A percentile compares a stretch with the other conserved stretches of the same genome.
These are phyloP conservation scores for Calonectria pseudoturangicola DNA, from an alignment of 2,329 filamentous ascomycete species.

Conservation along the genomic window DNA sequence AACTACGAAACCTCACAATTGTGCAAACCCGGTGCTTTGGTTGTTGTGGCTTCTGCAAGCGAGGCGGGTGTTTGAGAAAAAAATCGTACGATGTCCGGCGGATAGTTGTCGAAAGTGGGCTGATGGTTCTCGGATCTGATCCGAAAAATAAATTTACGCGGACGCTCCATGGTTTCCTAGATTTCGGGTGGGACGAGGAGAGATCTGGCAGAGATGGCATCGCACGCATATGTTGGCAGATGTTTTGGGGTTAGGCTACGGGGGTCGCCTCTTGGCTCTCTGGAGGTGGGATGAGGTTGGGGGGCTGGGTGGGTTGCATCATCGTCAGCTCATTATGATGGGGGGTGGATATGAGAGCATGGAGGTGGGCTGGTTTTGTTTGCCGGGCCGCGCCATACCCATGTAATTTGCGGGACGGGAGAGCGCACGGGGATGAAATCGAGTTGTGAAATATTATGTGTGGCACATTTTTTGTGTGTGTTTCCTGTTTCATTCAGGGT, in stretches of 20 bases:
- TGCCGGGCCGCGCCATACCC: constrained; percentile 2
- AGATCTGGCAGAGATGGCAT: neutral
- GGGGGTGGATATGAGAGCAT: neutral
- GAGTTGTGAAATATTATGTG: neutral
- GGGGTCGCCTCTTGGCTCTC: neutral
- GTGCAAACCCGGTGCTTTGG: neutral
- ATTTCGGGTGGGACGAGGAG: neutral
- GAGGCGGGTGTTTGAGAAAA: neutral
- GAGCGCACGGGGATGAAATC: neutral
- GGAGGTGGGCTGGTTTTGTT: neutral
- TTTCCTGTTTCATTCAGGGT: neutral
- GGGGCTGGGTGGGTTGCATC: constrained; percentile 9
- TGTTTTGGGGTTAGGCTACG: too few relatives aligned
- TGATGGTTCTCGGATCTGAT: constrained; percentile 6
- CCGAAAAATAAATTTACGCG: constrained; percentile 10
- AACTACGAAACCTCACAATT: neutral
- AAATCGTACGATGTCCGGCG: constrained; percentile 8
- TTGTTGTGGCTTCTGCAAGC: too few relatives aligned
- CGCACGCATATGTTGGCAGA: neutral
- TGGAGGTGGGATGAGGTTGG: neutral
- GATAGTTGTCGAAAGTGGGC: neutral
- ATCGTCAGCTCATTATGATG: constrained; percentile 13
- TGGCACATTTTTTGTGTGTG: neutral
- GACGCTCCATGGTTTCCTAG: neutral
- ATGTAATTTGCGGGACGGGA: neutral